A percentile compares a stretch with the other conserved stretches of the same genome.
Conservation (phyloP, 306 rosid species). For the Glycyrrhiza uralensis region DNA sequence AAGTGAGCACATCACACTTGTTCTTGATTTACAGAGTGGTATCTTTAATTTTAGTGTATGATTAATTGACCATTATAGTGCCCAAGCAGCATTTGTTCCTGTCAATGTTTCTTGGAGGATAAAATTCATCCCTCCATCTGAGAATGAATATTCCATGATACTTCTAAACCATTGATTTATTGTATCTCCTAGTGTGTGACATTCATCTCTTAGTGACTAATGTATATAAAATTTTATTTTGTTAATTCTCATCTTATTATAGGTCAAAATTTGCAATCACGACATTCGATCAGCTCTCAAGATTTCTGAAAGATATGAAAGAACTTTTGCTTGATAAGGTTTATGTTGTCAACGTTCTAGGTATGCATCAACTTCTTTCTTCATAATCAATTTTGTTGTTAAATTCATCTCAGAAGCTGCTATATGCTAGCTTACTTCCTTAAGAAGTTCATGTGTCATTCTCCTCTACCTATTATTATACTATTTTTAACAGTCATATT, state of each 20-base stretch:
- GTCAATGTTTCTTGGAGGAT: constrained; percentile 6
- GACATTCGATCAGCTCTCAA: constrained; percentile 28
- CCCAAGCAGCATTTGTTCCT: neutral
- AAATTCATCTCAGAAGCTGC: constrained; percentile 10
- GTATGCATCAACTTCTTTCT: constrained; percentile 36
- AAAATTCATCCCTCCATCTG: constrained; percentile 8
- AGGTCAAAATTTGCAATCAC: constrained; percentile 37
- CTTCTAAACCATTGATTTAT: neutral
- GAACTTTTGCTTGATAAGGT: constrained; percentile 68
- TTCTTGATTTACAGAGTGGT: constrained; percentile 14
- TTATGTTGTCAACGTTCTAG: constrained; percentile 71
- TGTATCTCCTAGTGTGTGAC: neutral
- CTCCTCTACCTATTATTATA: neutral
- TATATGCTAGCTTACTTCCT: constrained; percentile 3
- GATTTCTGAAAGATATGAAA: constrained; percentile 69
- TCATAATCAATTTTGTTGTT: neutral
- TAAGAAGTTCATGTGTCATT: neutral
- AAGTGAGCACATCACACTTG: constrained; percentile 40
- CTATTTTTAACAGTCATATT: neutral
- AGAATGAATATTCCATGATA: neutral
- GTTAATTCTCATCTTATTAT: constrained; percentile 20
- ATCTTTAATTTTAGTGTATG: constrained; percentile 18
- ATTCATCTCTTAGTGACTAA: constrained; percentile 7
- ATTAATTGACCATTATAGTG: neutral
- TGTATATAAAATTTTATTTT: neutral